Evolutionary conservation across 495 filamentous ascomycete species (phyloP), one percentile per base, ranked within the genome.

Genomic region (Trichocladium uniseriatum): DNA sequence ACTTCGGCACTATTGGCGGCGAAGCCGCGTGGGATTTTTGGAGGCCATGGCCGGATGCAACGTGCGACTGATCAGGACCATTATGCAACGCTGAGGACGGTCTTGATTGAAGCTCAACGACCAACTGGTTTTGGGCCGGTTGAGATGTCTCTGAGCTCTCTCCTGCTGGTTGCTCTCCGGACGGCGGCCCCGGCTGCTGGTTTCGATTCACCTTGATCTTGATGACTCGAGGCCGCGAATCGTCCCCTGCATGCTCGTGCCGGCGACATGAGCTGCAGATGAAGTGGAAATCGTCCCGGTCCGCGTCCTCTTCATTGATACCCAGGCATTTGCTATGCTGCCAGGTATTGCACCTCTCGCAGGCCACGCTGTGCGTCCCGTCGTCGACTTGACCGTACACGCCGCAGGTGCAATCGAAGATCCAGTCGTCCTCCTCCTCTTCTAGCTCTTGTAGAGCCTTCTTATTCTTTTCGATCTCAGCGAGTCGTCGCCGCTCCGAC

Each of bases 341-440:
- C 92, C 92, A 98, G 16, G 94, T 82, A 61, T 85, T 92, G 73
- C 92, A 98, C 41, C 76, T 82, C 58, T 97, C 92, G 63, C 92
- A 98, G n/a, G 89, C 84, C 49, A 98, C 79, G 61, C 86, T 95
- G 63, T 94, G 87, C 2, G 86, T 82, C 40, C 92, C 92, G 57
- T 96, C 92, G 55, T 96, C 91, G 31, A 94, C 83, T 57, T 92
- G 82, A 35, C 92, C 91, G 64, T 95, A 82, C 22, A 85, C 77
- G 21, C 89, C 89, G 65, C 92, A 98, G 13, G 84, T 77, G 65
- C 92, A 98, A 60, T 97, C 92, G 60, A 98, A 97, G 27, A 88
- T 75, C 92, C 92, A 96, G 43, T 91, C 79, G 11, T 89, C 87
- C 41, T 91, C 84, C 57, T 89, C 79, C 2, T 75, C 71, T 37